Base-by-base conservation (phyloP, 2,329 filamentous ascomycete species). In the Phyllosticta citriasiana region DNA sequence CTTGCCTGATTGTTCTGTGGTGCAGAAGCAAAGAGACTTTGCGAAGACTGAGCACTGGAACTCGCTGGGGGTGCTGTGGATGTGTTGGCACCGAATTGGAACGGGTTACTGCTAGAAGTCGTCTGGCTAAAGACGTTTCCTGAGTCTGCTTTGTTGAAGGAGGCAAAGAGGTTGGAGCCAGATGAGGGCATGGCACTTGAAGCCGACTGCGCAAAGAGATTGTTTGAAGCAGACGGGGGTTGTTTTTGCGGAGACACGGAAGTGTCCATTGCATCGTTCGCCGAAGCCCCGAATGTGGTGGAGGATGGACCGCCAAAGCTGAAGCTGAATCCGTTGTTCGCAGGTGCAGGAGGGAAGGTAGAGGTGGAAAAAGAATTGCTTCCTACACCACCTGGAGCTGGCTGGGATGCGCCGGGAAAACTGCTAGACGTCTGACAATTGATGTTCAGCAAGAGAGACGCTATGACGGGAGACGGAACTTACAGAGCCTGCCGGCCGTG, bases 401-500 rank as follows among this genome's bases (percentile, higher is more conserved):
- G 58, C n/a, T 60, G 58, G 16, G 58, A 27, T 3, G 58, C 35
- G n/a, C 35, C 35, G 7, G 58, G 58, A 19, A 60, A 60, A 19
- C 58, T 60, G 12, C 52, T 53, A 2, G 58, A 51, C 16, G 40
- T 14, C 27, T 52, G 4, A 5, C 2, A 6, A 26, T 33, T 27
- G 51, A 10, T 14, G 22, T 24, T 55, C 33, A 12, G 50, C 52
- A 40, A 26, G 26, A 25, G 12, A 24, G 35, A n/a, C 25, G 25
- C 12, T 22, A 2, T n/a, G 33, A 5, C 26, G 52, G 53, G 27
- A 16, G 24, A 12, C 33, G 50, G 16, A 24, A 58, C 60, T 58
- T 58, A 62, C 60, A 16, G 60, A 57, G 10, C 60, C 55, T 27
- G 51, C 24, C 10, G 56, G 25, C 12, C 60, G 33, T 33, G 59